Percentiles rank a stretch among this genome's conserved stretches.
Conservation (phyloP, 2,329 filamentous ascomycete species). For the Sporothrix humicola region DNA sequence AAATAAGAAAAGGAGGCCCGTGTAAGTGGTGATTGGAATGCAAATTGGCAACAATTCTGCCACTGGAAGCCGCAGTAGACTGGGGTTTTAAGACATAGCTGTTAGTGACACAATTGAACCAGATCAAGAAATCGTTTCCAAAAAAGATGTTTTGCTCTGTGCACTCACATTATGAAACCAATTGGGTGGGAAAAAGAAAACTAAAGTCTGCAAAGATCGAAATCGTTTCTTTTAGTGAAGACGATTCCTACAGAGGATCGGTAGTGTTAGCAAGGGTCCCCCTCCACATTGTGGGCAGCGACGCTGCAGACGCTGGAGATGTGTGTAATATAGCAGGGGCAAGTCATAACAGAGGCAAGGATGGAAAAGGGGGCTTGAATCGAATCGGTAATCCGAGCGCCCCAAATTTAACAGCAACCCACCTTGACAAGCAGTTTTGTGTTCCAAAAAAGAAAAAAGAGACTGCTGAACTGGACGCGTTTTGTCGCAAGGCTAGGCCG, state of each 20-base stretch:
- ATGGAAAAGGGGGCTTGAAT: constrained; percentile 25
- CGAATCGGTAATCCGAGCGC: constrained; percentile 28
- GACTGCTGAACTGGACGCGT: not conserved
- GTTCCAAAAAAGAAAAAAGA: not conserved
- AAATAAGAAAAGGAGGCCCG: not conserved
- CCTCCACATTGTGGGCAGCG: not conserved
- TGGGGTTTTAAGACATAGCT: not conserved
- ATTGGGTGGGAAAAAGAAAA: not conserved
- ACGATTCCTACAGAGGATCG: not conserved
- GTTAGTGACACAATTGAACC: constrained; percentile 24
- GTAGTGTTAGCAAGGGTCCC: constrained; percentile 32
- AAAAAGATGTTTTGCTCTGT: not conserved
- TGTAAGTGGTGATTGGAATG: constrained; percentile 12
- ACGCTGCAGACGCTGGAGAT: constrained; percentile 16
- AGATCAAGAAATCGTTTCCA: not conserved
- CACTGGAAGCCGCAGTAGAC: not conserved
- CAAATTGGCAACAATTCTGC: not conserved
- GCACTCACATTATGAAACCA: constrained; percentile 27
- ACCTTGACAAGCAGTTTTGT: constrained; percentile 23
- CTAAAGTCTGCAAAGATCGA: not conserved
- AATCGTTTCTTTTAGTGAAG: not conserved
- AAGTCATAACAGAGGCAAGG: constrained; percentile 18
- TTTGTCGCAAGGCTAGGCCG: not conserved
- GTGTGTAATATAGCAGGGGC: constrained; percentile 23
- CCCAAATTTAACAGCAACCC: constrained; percentile 26